These are phyloP conservation scores for Eutypa lata DNA, from an alignment of 2,329 filamentous ascomycete genomes.

Conservation along the genomic window DNA sequence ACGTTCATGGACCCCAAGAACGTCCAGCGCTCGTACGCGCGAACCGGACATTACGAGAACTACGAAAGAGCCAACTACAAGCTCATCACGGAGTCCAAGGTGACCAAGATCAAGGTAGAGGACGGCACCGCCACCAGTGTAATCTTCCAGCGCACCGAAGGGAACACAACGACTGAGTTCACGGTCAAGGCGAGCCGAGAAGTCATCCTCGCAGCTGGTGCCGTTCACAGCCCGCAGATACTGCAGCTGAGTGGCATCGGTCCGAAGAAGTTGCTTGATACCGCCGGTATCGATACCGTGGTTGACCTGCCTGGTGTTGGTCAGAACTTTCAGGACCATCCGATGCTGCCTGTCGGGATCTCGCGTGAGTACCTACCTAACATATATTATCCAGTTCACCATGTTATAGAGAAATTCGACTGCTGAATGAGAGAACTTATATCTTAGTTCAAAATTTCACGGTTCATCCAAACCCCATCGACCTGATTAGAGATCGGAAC, in stretches of 20 bases:
- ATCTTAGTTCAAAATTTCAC: conserved; percentile 22
- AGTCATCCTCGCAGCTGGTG: conserved; percentile 42
- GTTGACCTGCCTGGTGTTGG: conserved; percentile 46
- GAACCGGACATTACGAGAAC: conserved; percentile 32
- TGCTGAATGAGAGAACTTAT: too few species aligned
- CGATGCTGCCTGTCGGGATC: conserved; percentile 26
- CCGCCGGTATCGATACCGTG: conserved; percentile 36
- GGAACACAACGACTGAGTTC: conserved; percentile 13
- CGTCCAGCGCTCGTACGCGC: conserved; percentile 35
- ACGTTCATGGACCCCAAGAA: conserved; percentile 36
- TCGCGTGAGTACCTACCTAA: conserved; percentile 17
- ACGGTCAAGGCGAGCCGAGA: conserved; percentile 33
- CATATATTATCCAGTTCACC: background rate
- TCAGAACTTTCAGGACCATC: conserved; percentile 47
- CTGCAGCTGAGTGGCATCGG: conserved; percentile 36
- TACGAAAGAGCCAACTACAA: conserved; percentile 30
- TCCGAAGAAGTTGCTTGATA: conserved; percentile 38
- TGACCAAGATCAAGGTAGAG: conserved; percentile 26
- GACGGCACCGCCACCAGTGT: conserved; percentile 27
- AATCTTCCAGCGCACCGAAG: conserved; percentile 19
- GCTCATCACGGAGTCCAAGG: conserved; percentile 27
- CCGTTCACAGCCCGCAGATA: conserved; percentile 35
- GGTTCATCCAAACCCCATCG: conserved; percentile 24
- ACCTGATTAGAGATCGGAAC: conserved; percentile 23
- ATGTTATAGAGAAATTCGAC: too few species aligned